phyloP scores from a whole-genome alignment of 2,329 filamentous ascomycete species.

The Chrysoporthe cubensis region DNA sequence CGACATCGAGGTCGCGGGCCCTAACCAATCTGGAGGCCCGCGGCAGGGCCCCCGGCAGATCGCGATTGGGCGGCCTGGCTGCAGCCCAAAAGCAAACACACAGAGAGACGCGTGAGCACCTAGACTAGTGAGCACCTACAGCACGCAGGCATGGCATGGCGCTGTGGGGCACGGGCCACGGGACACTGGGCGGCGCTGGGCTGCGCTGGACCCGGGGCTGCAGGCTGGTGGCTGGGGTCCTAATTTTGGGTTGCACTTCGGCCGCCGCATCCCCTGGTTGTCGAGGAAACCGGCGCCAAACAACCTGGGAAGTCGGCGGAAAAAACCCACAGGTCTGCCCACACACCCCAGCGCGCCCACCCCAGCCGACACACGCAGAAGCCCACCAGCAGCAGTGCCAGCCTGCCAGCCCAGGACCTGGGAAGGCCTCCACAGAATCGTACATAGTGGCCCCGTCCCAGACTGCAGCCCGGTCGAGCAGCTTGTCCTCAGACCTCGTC shows the following conservation, averaged over 20 bases:
- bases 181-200: too few species aligned
- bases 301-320: neutral
- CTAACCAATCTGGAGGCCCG: neutral
- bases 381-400: neutral
- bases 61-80: neutral
- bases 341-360: neutral
- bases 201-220: too few species aligned
- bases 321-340: neutral
- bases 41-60: neutral
- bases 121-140: too few species aligned
- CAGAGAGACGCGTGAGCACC: neutral
- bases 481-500: neutral
- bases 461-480: neutral
- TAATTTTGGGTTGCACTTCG: slow-evolving; percentile 2
- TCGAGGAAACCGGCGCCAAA: slow-evolving; percentile 3
- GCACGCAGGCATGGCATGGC: neutral
- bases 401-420: too few species aligned
- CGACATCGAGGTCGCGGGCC: neutral
- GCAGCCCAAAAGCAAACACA: neutral
- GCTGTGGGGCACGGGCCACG: neutral
- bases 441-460: neutral
- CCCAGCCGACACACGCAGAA: neutral
- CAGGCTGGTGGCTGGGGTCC: slow-evolving; percentile 2
- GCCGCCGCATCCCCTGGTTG: slow-evolving; percentile 1
- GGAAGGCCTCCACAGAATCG: neutral